A percentile compares a stretch with the other conserved stretches of the same genome.
Evolutionary conservation across 768 basidiomycete genomes (phyloP).

Genomic region (Suillus hirtellus): DNA sequence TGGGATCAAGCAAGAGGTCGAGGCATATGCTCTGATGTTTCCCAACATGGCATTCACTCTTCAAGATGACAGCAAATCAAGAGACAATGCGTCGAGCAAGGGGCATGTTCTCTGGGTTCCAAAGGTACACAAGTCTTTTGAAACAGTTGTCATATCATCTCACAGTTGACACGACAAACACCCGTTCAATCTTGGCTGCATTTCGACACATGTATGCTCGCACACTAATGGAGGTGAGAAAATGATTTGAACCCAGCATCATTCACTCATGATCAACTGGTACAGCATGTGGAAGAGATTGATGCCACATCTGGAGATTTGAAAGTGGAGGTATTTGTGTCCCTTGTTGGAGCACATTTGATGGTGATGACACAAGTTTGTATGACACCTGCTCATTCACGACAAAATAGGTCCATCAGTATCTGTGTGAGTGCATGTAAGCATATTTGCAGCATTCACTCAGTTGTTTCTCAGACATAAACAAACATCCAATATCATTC

Average conservation of each 20-base stretch:
- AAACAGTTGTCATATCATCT: neutral
- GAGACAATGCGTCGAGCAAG: conserved; percentile 35
- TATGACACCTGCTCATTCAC: conserved; percentile 18
- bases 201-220: conserved; percentile 78
- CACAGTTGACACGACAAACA: conserved; percentile 40
- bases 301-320: conserved; percentile 48
- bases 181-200: conserved; percentile 57
- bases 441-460: conserved; percentile 1
- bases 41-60: conserved; percentile 70
- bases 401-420: conserved; percentile 70
- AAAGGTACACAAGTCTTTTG: conserved; percentile 47
- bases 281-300: conserved; percentile 71
- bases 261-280: conserved; percentile 3
- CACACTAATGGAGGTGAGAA: conserved; percentile 64
- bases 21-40: conserved; percentile 71
- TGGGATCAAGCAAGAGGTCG: conserved; percentile 68
- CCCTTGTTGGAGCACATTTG: conserved; percentile 70
- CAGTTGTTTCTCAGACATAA: conserved; percentile 59
- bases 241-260: conserved; percentile 6
- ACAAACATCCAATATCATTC: conserved; percentile 64
- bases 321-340: conserved; percentile 80
- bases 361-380: conserved; percentile 50
- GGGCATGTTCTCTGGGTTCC: conserved; percentile 59
- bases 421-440: conserved; percentile 62
- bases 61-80: conserved; percentile 49